These are phyloP conservation scores for Prosopis cineraria DNA, from an alignment of 306 rosid species.

Conservation along the genomic window DNA sequence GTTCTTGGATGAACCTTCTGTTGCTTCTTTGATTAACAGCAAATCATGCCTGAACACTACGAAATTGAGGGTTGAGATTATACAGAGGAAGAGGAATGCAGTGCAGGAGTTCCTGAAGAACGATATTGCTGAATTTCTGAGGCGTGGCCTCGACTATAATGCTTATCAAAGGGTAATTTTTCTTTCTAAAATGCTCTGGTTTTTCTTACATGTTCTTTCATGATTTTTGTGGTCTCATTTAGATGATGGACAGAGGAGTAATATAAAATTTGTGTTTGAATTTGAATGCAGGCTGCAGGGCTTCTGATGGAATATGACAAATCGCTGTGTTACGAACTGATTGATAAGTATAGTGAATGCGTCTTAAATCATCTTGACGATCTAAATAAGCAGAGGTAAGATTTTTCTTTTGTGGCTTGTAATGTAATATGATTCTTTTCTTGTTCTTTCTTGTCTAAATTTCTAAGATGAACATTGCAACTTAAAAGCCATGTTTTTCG, in stretches of 20 bases:
- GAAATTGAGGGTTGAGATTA: conserved; percentile 53
- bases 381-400: conserved; percentile 62
- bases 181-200: conserved; percentile 23
- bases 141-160: conserved; percentile 48
- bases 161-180: conserved; percentile 70
- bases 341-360: conserved; percentile 52
- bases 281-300: conserved; percentile 53
- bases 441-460: too few species aligned
- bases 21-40: conserved; percentile 47
- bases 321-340: conserved; percentile 53
- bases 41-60: conserved; percentile 46
- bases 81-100: conserved; percentile 55
- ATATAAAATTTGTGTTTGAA: not conserved
- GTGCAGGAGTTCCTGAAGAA: conserved; percentile 56
- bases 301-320: conserved; percentile 62
- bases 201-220: not conserved
- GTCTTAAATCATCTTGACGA: conserved; percentile 56
- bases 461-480: not conserved
- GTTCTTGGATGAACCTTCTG: not conserved
- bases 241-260: too few species aligned
- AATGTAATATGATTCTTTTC: too few species aligned
- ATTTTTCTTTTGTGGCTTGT: not conserved
- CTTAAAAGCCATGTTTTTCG: not conserved
- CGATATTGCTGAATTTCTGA: conserved; percentile 72
- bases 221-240: not conserved